Percentiles rank a stretch among this genome's conserved stretches.
These are phyloP conservation scores for Pholiota molesta DNA, from an alignment of 768 basidiomycete genomes.

Conservation along the genomic window DNA sequence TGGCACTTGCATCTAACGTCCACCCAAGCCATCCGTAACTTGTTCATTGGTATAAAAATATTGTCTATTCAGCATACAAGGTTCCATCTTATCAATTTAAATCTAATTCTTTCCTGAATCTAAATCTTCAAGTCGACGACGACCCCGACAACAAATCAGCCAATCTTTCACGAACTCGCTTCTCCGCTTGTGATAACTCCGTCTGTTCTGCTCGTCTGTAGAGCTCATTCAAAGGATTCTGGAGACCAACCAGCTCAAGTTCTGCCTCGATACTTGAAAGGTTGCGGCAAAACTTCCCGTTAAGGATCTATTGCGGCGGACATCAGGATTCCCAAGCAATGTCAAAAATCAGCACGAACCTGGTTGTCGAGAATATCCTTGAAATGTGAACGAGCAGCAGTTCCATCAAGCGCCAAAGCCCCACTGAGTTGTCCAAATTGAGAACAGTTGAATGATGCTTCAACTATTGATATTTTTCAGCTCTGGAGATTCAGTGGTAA, in stretches of 20 bases:
- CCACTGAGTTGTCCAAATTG: constrained; percentile 66
- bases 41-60: neutral
- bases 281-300: constrained; percentile 57
- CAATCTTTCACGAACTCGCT: constrained; percentile 54
- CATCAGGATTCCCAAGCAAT: neutral
- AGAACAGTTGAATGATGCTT: constrained; percentile 65
- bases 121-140: constrained; percentile 5
- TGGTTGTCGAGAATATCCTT: constrained; percentile 61
- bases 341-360: constrained; percentile 28
- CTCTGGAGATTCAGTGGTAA: neutral
- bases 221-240: constrained; percentile 57
- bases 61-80: too few species aligned
- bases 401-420: constrained; percentile 57
- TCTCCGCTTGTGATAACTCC: constrained; percentile 62
- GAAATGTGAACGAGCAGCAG: constrained; percentile 52
- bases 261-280: constrained; percentile 59
- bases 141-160: constrained; percentile 36
- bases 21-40: too few species aligned
- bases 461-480: constrained; percentile 36
- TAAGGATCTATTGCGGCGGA: constrained; percentile 45
- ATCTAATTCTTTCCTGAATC: too few species aligned
- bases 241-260: constrained; percentile 55
- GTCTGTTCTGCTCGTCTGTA: constrained; percentile 53
- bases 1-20: neutral
- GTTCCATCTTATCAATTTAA: neutral